Evolutionary conservation across 306 rosid genomes (phyloP), one percentile per base, ranked within the genome.

Genomic region (Quercus rubra): DNA sequence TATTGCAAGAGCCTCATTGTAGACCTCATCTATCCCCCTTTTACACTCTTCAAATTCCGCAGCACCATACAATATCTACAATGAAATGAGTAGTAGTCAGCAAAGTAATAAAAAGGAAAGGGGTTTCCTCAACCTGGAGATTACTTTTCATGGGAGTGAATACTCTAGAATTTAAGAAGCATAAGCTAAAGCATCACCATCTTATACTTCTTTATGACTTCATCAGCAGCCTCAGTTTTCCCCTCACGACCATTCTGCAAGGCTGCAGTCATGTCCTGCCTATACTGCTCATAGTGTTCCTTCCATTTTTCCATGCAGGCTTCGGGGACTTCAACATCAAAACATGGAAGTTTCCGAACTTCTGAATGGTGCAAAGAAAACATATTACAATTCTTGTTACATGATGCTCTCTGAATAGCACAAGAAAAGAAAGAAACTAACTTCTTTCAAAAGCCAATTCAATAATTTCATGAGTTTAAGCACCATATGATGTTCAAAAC

Each of bases 1-100:
- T 68, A 91, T 59, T 3, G 90, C 95, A 73, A 87, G 78, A 21
- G 97, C 93, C 79, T 91, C 97, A 0, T 66, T 27, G 27, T 73
- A 81, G 33, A 93, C 82, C 13, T 91, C 92, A 51, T 78, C 77
- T 4, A 73, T 56, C 8, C 38, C 73, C 89, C 77, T 85, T 4
- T 72, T 55, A 75, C 88, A 74, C 6, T 83, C 83, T 71, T 90
- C 89, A 54, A 84, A 66, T n/a, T 79, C 86, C 13, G 73, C 77
- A 8, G 86, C 89, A 12, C 70, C 96, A 62, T 84, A 88, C 15
- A 93, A 76, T 74, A 33, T 75, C 97, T 93, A 73, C 75, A 52
- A 17, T 5, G 20, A 31, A 41, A 31, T 58, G 17, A 33, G 61
- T 46, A 46, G 61, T 46, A 30, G 49, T 83, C 55, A 81, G 72